phyloP scores from a whole-genome alignment of 116 monocot genomes.

The Trichopus zeylanicus region DNA sequence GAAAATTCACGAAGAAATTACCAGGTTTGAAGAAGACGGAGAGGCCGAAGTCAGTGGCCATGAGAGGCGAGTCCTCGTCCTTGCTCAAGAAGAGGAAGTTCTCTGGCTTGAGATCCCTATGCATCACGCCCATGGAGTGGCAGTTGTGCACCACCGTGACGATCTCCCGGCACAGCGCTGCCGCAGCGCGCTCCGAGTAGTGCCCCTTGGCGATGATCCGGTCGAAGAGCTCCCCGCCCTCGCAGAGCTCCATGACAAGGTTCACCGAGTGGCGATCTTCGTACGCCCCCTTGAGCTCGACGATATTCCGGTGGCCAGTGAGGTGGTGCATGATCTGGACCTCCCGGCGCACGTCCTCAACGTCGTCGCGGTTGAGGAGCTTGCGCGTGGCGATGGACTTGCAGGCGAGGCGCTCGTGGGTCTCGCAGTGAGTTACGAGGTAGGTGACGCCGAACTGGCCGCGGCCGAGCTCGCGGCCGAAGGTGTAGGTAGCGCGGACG shows the following conservation, averaged over 20 bases:
- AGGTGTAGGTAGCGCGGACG: conserved; percentile 30
- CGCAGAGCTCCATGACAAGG: conserved; percentile 83
- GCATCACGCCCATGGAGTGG: conserved; percentile 52
- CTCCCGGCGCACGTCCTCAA: conserved; percentile 45
- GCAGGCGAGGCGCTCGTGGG: conserved; percentile 28
- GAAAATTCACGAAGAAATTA: too few species aligned
- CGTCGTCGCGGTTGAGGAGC: conserved; percentile 24
- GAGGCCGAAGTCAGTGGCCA: conserved; percentile 14
- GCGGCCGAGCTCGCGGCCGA: conserved; percentile 37
- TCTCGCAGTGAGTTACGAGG: conserved; percentile 19
- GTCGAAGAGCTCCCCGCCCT: conserved; percentile 78
- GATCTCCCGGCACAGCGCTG: conserved; percentile 33
- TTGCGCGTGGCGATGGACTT: conserved; percentile 41
- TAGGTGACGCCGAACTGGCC: conserved; percentile 47
- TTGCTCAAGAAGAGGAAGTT: conserved; percentile 23
- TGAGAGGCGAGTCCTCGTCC: conserved; percentile 14
- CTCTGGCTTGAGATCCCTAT: conserved; percentile 46
- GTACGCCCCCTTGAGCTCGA: conserved; percentile 45
- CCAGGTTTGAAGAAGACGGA: conserved; percentile 20
- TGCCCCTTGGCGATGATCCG: conserved; percentile 58
- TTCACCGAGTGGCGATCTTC: conserved; percentile 52
- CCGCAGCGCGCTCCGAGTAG: conserved; percentile 41
- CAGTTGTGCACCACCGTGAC: conserved; percentile 38
- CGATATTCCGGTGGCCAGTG: conserved; percentile 47
- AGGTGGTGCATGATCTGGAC: conserved; percentile 62